Conservation (phyloP, 1,284 basidiomycete species). For the Sporisorium sorghi region DNA sequence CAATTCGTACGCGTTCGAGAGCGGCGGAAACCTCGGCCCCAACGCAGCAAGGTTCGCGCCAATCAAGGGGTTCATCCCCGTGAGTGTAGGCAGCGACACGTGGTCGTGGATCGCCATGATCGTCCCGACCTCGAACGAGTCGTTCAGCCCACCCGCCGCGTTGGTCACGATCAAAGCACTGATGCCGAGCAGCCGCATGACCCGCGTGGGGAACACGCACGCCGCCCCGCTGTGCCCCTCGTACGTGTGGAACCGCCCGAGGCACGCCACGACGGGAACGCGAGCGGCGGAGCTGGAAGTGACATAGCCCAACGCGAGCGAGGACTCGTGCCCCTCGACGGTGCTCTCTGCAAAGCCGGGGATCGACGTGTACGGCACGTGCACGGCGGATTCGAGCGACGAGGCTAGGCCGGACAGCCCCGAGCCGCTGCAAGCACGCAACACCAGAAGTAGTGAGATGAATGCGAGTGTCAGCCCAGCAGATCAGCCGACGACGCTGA, state of each 20-base stretch:
- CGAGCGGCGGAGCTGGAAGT: slow-evolving; percentile 48
- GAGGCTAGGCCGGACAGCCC: slow-evolving; percentile 52
- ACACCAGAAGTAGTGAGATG: background rate
- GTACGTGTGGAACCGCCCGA: slow-evolving; percentile 85
- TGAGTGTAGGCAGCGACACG: slow-evolving; percentile 79
- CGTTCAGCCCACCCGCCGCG: slow-evolving; percentile 82
- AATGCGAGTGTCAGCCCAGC: background rate
- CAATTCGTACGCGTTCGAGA: slow-evolving; percentile 82
- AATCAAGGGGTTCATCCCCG: slow-evolving; percentile 80
- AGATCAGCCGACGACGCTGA: too few species aligned
- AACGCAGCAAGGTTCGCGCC: slow-evolving; percentile 40
- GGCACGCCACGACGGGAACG: slow-evolving; percentile 83
- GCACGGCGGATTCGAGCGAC: slow-evolving; percentile 33
- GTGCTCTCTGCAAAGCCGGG: slow-evolving; percentile 50
- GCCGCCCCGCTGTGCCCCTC: slow-evolving; percentile 77
- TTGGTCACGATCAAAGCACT: slow-evolving; percentile 84
- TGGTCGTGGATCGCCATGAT: slow-evolving; percentile 86
- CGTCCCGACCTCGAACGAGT: slow-evolving; percentile 80
- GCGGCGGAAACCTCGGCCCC: slow-evolving; percentile 78
- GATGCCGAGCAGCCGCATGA: slow-evolving; percentile 80
- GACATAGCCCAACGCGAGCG: slow-evolving; percentile 81
- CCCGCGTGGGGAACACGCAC: slow-evolving; percentile 78
- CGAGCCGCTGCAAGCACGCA: slow-evolving; percentile 51
- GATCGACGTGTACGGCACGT: slow-evolving; percentile 53
- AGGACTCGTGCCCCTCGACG: slow-evolving; percentile 81